Conservation (phyloP, 2,329 filamentous ascomycete species). For the Hypoxylon sp. region DNA sequence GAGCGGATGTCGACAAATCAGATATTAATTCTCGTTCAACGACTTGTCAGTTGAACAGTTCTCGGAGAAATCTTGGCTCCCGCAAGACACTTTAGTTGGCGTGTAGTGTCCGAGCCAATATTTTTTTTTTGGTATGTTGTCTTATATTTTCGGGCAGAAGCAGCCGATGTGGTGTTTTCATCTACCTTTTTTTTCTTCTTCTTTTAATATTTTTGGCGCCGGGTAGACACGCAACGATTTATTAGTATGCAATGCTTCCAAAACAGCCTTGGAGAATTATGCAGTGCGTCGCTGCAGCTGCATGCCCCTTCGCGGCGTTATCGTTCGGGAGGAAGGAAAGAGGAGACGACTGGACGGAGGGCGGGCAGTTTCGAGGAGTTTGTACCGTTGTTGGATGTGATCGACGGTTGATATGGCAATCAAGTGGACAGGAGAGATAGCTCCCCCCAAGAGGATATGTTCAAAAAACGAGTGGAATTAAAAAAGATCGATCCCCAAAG, state of each 20-base stretch:
- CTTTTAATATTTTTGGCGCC: slow-evolving; percentile 39
- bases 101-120: slow-evolving; percentile 25
- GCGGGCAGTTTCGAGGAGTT: slow-evolving; percentile 40
- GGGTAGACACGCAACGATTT: slow-evolving; percentile 46
- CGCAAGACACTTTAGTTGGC: slow-evolving; percentile 23
- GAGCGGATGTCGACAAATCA: slow-evolving; percentile 37
- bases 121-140: slow-evolving; percentile 35
- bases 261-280: slow-evolving; percentile 50
- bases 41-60: slow-evolving; percentile 36
- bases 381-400: slow-evolving; percentile 34
- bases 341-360: slow-evolving; percentile 39
- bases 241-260: slow-evolving; percentile 45
- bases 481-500: slow-evolving; percentile 41
- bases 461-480: slow-evolving; percentile 39
- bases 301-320: slow-evolving; percentile 51
- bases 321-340: slow-evolving; percentile 51
- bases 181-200: slow-evolving; percentile 29
- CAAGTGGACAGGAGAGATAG: slow-evolving; percentile 33
- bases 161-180: slow-evolving; percentile 40
- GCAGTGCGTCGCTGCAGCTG: slow-evolving; percentile 52
- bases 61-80: slow-evolving; percentile 24
- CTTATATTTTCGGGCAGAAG: slow-evolving; percentile 47
- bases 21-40: slow-evolving; percentile 36
- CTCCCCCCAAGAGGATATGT: slow-evolving; percentile 36
- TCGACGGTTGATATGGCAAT: slow-evolving; percentile 29